Evolutionary conservation across 1,284 basidiomycete species (phyloP), one percentile per base, ranked within the genome.

Genomic region (Trichosporon sp.): DNA sequence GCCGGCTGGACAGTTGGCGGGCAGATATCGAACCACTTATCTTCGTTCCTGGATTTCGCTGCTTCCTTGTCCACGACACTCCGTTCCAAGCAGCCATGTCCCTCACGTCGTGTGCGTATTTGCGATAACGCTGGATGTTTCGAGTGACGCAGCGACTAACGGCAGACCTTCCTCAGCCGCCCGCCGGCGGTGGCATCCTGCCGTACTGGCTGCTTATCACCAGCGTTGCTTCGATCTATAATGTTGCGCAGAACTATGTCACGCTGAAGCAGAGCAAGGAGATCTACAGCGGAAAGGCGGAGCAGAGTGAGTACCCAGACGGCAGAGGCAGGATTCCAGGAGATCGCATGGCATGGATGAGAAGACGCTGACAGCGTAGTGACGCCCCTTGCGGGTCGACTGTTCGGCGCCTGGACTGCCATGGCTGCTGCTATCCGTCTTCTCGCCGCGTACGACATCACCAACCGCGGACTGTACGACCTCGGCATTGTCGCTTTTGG

Each of bases 391-490:
- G 90, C 94, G 67, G 89, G 91, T 32, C 86, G 94, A 46, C 90
- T 92, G 1, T 95, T 95, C 75, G 92, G 85, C 2, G 84, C 87
- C 0, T 97, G 94, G 93, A 95, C 93, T 0, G 80, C 93, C 61
- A 88, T 89, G 19, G 87, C 91, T 4, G 90, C 90, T 14, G 81
- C 89, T 27, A 86, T 96, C 56, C 87, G 94, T 27, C 82, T 84
- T 56, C 92, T 92, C 71, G 90, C 91, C 11, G 91, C 94, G 7
- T 95, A 93, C 80, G 84, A 96, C 74, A 89, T 96, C 69, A 82
- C 88, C 61, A 83, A 87, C 72, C 90, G 89, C 80, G 81, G 83
- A n/a, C 80, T 92, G 25, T 99, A 97, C 81, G 88, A 95, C 77
- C 87, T 98, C 78, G 86, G 91, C 16, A 81, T 95, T 67, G 84